A percentile compares a stretch with the other conserved stretches of the same genome.
Conservation (phyloP, 2,329 filamentous ascomycete species). For the Seiridium cupressi region DNA sequence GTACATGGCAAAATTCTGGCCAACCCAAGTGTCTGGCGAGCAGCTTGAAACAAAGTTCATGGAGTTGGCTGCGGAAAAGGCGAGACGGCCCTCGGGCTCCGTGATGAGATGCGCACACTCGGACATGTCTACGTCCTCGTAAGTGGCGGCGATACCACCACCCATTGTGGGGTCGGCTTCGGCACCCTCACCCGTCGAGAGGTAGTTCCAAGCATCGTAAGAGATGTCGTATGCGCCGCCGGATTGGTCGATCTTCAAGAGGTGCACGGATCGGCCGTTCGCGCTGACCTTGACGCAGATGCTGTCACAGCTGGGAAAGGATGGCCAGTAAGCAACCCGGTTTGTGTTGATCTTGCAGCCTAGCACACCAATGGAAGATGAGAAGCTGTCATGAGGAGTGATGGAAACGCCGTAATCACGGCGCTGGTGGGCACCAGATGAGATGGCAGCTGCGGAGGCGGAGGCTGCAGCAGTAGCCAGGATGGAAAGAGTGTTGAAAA, state of each 20-base stretch:
- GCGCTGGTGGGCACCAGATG: slow-evolving; percentile 6
- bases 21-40: slow-evolving; percentile 43
- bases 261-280: slow-evolving; percentile 48
- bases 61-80: slow-evolving; percentile 54
- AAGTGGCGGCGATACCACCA: slow-evolving; percentile 50
- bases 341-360: slow-evolving; percentile 62
- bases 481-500: slow-evolving; percentile 15
- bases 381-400: slow-evolving; percentile 57
- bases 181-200: slow-evolving; percentile 49
- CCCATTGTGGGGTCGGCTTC: slow-evolving; percentile 42
- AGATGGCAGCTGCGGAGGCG: slow-evolving; percentile 13
- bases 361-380: slow-evolving; percentile 55
- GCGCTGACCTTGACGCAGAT: slow-evolving; percentile 55
- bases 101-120: slow-evolving; percentile 50
- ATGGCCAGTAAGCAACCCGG: slow-evolving; percentile 61
- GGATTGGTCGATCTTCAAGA: slow-evolving; percentile 57
- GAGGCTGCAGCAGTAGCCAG: slow-evolving; percentile 12
- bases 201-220: slow-evolving; percentile 62
- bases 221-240: slow-evolving; percentile 55
- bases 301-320: slow-evolving; percentile 49
- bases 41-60: slow-evolving; percentile 53
- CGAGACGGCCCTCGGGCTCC: slow-evolving; percentile 46
- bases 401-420: slow-evolving; percentile 26
- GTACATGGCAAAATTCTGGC: slow-evolving; percentile 49
- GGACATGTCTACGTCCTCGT: slow-evolving; percentile 43